Base-by-base conservation (phyloP, 176 grass and related monocot species). In the Aegilops speltoides region DNA sequence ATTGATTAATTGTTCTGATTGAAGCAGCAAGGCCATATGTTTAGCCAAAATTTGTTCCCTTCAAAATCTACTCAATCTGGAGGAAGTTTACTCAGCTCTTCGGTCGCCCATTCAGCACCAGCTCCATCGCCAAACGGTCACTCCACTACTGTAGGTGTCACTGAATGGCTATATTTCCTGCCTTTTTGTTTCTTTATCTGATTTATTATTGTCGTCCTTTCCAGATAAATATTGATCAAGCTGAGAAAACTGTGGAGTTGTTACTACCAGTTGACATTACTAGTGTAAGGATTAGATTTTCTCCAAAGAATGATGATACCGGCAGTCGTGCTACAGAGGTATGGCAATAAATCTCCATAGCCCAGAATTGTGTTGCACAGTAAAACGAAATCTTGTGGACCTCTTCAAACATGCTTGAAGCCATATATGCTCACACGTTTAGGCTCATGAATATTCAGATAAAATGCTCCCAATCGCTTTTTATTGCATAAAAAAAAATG, bases 221-320 rank as follows among this genome's bases (percentile, higher is more conserved):
- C 20, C 78, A 87, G 78, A 57, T 74, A 71, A 81, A 74, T 36
- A 10, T 64, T 81, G 56, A 48, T 81, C 29, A 50, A 20, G 26
- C 54, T n/a, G 64, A 32, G 22, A 81, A 74, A 73, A 52, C 78
- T n/a, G 29, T 87, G 50, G 85, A 87, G 20, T 74, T 87, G 56
- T 10, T 81, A 37, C 54, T 87, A 46, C 68, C 68, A 63, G 36
- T 13, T 41, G 28, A 74, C 40, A 73, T 87, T 60, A 62, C 56
- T 34, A 16, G 24, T 46, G 28, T 87, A 73, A 80, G 38, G 77
- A 74, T 81, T 80, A 71, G 33, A 81, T 87, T 81, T 81, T 72
- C 38, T 63, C 29, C 82, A 64, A 84, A 26, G 38, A 65, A 76
- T 65, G 57, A 65, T 84, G 59, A 28, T 74, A 32, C 37, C 33